Base-by-base conservation (phyloP, 2,329 filamentous ascomycete genomes). In the Akanthomyces lecanii region DNA sequence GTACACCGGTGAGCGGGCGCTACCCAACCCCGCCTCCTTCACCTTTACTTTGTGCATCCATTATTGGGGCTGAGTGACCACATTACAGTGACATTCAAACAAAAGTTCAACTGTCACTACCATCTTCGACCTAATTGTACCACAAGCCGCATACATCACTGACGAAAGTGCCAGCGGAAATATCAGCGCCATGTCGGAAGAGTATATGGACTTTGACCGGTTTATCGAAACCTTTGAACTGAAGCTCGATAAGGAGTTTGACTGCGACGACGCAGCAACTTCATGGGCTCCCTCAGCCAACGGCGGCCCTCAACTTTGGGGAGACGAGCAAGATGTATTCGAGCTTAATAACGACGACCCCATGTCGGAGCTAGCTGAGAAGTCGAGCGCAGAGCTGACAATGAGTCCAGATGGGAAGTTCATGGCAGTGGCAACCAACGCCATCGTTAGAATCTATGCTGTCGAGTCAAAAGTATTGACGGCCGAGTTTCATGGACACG, bases 201-300 rank as follows among this genome's bases (percentile, higher is more conserved):
- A 60, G n/a, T 60, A 51, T 21, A 60, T 60, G 45, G 57, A 60
- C 57, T 60, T 60, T 60, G 57, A 51, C 36, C 45, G 57, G 45
- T 60, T 60, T 21, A 51, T 60, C 57, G 33, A 42, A 11, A 60
- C 57, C 28, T 60, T 42, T 51, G 36, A 60, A 30, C 33, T 60
- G 45, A 60, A n/a, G 45, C 57, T 60, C 47, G 57, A 60, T 28
- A 60, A 42, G 16, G 57, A 60, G 33, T 60, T 60, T n/a, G 57
- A 42, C 7, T 8, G 57, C 33, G 57, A 51, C 57, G 57, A 30
- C 36, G 47, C 28, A 18, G 45, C 28, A 11, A 30, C 57, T n/a
- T 42, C 57, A 28, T 60, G 57, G 57, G 57, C 57, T 30, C 56
- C 56, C 21, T 60, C 57, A 28, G 25, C 57, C 57, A 51, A 51